Base-by-base conservation (phyloP, 331 rosid genomes). In the Cydonia oblonga region DNA sequence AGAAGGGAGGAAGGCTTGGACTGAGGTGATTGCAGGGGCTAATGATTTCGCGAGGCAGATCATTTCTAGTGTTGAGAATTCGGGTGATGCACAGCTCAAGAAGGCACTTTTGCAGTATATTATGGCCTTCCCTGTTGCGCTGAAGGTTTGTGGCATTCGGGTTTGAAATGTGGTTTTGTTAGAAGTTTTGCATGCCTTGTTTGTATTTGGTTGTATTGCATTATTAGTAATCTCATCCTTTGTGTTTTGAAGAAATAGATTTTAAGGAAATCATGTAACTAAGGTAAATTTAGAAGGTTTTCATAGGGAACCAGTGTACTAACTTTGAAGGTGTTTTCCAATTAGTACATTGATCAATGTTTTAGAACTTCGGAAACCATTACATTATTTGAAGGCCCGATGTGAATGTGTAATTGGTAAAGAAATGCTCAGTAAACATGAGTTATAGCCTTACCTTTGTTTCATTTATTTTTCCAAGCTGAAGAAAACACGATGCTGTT, bases 1-100 rank as follows among this genome's bases (percentile, higher is more conserved):
- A 29, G 98, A 92, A 67, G 98, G 98, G 70, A 87, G 88, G 85
- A 92, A 86, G 73, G 91, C 96, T 0, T 92, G 98, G 98, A 88
- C 87, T n/a, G 82, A 56, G 58, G 96, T 92, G 61, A 76, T 90
- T 72, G 71, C 89, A 5, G 93, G 79, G 66, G 75, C 90, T 0
- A 87, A 87, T 20, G 96, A 92, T 79, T 83, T 92, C 3, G 88
- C 91, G 0, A 80, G 86, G 51, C 86, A 81, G 66, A 88, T 90
- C 32, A 78, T 89, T 79, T 77, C 86, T 5, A 68, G 69, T 5
- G 86, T 72, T 32, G 90, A 83, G 30, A 68, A 14, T 65, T 64
- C 90, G 2, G 28, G 53, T 5, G 83, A 84, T 75, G 64, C 81
- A 11, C 75, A 69, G 25, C 56, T 90, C 68, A 90, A 84, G 84